Percentiles rank a stretch among this genome's conserved stretches.
Conservation (phyloP, 148 eudicot species). For the Vaccinium corymbosum region DNA sequence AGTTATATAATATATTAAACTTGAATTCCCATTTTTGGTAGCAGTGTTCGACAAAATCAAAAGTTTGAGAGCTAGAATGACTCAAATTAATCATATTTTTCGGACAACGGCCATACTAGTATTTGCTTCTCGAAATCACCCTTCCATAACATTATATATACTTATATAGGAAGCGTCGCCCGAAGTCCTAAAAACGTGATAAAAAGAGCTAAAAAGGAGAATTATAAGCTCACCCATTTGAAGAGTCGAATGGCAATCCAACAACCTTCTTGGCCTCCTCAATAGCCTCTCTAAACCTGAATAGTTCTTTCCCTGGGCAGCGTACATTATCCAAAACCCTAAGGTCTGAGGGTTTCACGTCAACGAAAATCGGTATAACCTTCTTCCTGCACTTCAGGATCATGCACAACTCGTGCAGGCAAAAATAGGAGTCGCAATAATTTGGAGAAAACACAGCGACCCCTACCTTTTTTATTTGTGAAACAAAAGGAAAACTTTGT, state of each 20-base stretch:
- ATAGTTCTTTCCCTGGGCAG: constrained; percentile 23
- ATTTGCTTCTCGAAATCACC: too few species aligned
- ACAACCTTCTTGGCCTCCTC: constrained; percentile 20
- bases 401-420: constrained; percentile 45
- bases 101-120: too few species aligned
- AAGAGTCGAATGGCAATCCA: constrained; percentile 46
- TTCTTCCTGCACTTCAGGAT: constrained; percentile 40
- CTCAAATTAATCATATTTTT: too few species aligned
- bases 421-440: constrained; percentile 45
- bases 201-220: not conserved
- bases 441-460: constrained; percentile 46
- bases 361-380: constrained; percentile 47
- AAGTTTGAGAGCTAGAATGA: too few species aligned
- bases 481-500: too few species aligned
- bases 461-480: constrained; percentile 24
- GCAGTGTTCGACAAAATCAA: too few species aligned
- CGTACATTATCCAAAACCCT: constrained; percentile 23
- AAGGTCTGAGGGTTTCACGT: constrained; percentile 53
- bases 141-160: too few species aligned
- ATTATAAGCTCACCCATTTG: constrained; percentile 28
- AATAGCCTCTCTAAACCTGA: constrained; percentile 18
- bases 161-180: too few species aligned
- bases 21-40: too few species aligned
- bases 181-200: too few species aligned
- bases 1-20: too few species aligned